Evolutionary conservation across 2,329 filamentous ascomycete species (phyloP).

Genomic region (Colletotrichum endophyticum): DNA sequence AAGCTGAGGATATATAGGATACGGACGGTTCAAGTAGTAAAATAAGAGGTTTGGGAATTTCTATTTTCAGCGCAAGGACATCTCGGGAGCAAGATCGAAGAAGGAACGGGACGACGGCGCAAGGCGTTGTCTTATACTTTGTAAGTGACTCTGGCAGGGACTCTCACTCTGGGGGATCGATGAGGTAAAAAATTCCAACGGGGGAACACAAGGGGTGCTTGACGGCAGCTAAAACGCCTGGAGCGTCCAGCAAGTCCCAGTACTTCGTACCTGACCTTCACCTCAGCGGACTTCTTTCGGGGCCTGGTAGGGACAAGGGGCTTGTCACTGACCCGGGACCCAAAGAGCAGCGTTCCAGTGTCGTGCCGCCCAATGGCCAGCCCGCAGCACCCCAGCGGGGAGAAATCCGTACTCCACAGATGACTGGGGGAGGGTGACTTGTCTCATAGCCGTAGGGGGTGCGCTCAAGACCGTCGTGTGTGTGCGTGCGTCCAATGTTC

Average conservation of each 20-base stretch:
- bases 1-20: background rate
- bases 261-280: background rate
- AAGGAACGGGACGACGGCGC: background rate
- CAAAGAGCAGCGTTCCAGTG: background rate
- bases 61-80: background rate
- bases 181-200: constrained; percentile 19
- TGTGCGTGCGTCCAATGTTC: background rate
- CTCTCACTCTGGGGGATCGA: constrained; percentile 3
- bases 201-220: constrained; percentile 16
- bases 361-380: constrained; percentile 3
- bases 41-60: background rate
- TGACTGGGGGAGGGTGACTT: background rate
- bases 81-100: background rate
- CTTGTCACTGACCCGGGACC: constrained; percentile 14
- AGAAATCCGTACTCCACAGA: constrained; percentile 17
- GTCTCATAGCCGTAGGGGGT: constrained; percentile 8
- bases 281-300: constrained; percentile 15
- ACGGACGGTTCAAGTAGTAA: background rate
- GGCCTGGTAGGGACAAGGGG: background rate
- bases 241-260: constrained; percentile 18
- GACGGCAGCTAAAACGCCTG: constrained; percentile 19
- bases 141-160: constrained; percentile 6
- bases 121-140: constrained; percentile 19
- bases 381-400: background rate
- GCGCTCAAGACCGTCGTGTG: background rate